Conservation (phyloP, 1,284 basidiomycete genomes). For the Malassezia japonica region DNA sequence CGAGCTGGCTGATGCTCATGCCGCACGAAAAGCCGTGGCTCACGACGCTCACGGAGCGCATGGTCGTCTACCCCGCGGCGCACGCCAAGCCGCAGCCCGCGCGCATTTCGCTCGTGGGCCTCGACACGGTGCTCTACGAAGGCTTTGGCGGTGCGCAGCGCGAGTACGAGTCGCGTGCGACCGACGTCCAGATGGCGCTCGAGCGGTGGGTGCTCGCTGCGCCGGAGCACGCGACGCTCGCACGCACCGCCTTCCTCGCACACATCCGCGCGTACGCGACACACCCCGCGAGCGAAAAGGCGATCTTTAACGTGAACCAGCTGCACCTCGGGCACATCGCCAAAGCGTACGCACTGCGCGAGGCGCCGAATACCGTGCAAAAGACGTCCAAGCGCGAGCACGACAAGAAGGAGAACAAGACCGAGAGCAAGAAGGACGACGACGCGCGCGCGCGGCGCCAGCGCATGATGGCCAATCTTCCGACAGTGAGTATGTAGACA, state of each 20-base stretch:
- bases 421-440: background rate
- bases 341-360: conserved; percentile 88
- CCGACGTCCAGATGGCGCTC: conserved; percentile 86
- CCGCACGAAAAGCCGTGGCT: conserved; percentile 83
- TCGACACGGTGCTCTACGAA: conserved; percentile 43
- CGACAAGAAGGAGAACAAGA: conserved; percentile 11
- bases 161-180: conserved; percentile 82
- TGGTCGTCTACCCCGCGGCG: conserved; percentile 50
- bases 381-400: conserved; percentile 14
- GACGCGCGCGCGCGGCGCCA: background rate
- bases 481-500: conserved; percentile 14
- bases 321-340: conserved; percentile 92
- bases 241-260: conserved; percentile 77
- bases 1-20: conserved; percentile 84
- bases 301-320: conserved; percentile 86
- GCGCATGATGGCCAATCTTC: conserved; percentile 17
- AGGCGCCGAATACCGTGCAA: conserved; percentile 67
- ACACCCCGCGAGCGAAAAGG: conserved; percentile 86
- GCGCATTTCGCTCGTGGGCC: conserved; percentile 13
- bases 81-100: conserved; percentile 4
- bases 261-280: conserved; percentile 95
- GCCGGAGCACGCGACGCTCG: conserved; percentile 66
- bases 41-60: conserved; percentile 69
- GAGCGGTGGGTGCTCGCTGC: conserved; percentile 80
- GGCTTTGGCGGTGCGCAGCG: conserved; percentile 65